Percentiles rank a stretch among this genome's conserved stretches.
Conservation (phyloP, 2,329 filamentous ascomycete species). For the Ophiostoma novo-ulmi region DNA sequence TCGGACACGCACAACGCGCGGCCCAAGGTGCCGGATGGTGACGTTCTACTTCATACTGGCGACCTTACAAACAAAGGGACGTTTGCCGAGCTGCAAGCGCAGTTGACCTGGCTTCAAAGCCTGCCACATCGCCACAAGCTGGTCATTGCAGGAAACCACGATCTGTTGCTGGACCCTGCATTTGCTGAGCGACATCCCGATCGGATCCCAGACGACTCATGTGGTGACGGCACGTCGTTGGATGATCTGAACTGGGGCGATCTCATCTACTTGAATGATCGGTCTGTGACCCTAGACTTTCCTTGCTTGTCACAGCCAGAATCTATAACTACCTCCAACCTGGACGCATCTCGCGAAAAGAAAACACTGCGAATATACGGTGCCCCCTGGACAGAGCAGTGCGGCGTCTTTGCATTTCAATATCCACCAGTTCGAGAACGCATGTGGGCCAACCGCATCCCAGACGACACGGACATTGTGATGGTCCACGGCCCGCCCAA, state of each 20-base stretch:
- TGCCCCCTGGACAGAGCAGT: slow-evolving; percentile 29
- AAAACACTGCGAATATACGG: slow-evolving; percentile 27
- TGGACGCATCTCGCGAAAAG: slow-evolving; percentile 21
- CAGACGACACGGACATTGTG: slow-evolving; percentile 18
- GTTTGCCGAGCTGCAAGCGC: not conserved
- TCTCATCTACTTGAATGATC: slow-evolving; percentile 18
- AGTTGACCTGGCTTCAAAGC: not conserved
- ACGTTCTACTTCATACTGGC: not conserved
- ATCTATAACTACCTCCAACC: not conserved
- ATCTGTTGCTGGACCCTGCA: slow-evolving; percentile 22
- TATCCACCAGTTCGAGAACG: slow-evolving; percentile 23
- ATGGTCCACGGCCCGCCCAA: slow-evolving; percentile 20
- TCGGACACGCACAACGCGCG: not conserved
- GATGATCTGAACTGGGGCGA: slow-evolving; percentile 28
- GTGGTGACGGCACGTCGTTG: slow-evolving; percentile 12
- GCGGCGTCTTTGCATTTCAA: slow-evolving; percentile 30
- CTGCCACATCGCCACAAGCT: slow-evolving; percentile 22
- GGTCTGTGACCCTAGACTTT: not conserved
- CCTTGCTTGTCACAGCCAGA: too few relatives aligned
- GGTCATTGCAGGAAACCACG: slow-evolving; percentile 32
- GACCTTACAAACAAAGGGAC: not conserved
- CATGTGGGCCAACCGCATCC: slow-evolving; percentile 16
- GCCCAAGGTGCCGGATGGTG: not conserved
- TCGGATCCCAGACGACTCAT: slow-evolving; percentile 25
- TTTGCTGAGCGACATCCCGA: slow-evolving; percentile 21